Percentiles rank a stretch among this genome's conserved stretches.
phyloP scores from a whole-genome alignment of 345 rosid species.

The Citrus medica region DNA sequence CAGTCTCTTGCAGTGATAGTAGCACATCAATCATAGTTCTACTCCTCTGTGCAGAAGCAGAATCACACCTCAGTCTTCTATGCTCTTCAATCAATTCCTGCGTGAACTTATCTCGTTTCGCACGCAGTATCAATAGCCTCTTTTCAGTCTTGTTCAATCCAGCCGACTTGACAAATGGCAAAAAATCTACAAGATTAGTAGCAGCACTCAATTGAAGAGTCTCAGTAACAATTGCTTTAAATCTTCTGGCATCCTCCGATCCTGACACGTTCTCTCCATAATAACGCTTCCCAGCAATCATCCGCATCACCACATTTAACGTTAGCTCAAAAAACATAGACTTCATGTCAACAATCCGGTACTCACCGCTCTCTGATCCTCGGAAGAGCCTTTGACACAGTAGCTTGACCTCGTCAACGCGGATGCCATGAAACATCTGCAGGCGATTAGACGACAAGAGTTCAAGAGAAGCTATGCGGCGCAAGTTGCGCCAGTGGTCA shows the following conservation, averaged over 20 bases:
- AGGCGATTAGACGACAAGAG: constrained; percentile 22
- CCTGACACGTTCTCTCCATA: constrained; percentile 16
- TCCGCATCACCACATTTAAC: constrained; percentile 32
- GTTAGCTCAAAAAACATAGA: constrained; percentile 17
- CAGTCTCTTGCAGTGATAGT: constrained; percentile 37
- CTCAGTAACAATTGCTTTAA: constrained; percentile 10
- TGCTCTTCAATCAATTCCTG: constrained; percentile 38
- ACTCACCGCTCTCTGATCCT: not conserved
- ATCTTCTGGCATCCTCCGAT: constrained; percentile 17
- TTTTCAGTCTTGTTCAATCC: constrained; percentile 3
- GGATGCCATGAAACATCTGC: not conserved
- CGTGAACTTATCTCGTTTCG: constrained; percentile 25
- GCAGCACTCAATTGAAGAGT: not conserved
- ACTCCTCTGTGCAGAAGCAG: not conserved
- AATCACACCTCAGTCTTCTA: constrained; percentile 5
- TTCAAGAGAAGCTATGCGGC: constrained; percentile 22
- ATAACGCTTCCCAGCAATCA: constrained; percentile 37
- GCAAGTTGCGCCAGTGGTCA: constrained; percentile 23
- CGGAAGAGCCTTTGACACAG: not conserved
- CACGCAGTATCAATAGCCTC: not conserved
- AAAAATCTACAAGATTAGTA: constrained; percentile 10
- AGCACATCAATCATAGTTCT: constrained; percentile 46
- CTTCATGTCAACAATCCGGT: constrained; percentile 3
- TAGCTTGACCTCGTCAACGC: constrained; percentile 1
- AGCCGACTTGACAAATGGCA: constrained; percentile 10